A percentile compares a stretch with the other conserved stretches of the same genome.
These are phyloP conservation scores for Cutaneotrichosporon sp. DNA, from an alignment of 1,284 basidiomycete species.

Conservation along the genomic window DNA sequence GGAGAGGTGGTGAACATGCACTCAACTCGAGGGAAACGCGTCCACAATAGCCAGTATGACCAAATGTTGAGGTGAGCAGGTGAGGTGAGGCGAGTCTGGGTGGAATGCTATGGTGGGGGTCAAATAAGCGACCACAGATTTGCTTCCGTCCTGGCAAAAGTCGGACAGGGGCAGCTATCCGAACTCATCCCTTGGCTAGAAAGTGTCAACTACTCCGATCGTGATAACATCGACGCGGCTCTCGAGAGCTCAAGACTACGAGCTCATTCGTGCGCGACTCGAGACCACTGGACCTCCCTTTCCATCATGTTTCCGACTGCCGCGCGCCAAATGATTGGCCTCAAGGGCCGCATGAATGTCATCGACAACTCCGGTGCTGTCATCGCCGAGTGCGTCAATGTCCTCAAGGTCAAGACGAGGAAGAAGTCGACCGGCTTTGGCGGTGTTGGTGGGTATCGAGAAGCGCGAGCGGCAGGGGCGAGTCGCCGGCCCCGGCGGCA, in stretches of 20 bases:
- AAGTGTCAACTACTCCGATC: too few species aligned
- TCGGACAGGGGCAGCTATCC: neutral
- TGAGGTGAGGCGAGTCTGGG: too few species aligned
- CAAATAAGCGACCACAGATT: too few species aligned
- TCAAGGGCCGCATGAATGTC: conserved; percentile 86
- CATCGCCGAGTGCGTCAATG: conserved; percentile 93
- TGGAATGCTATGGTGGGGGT: too few species aligned
- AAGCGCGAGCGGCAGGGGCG: neutral
- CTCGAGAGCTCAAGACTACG: too few species aligned
- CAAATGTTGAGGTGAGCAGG: too few species aligned
- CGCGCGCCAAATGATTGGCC: conserved; percentile 68
- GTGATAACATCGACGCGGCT: neutral
- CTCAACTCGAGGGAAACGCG: too few species aligned
- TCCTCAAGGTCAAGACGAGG: conserved; percentile 81
- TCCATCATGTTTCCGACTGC: neutral
- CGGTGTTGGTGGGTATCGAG: conserved; percentile 52
- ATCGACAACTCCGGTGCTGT: conserved; percentile 99
- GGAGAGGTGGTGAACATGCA: neutral
- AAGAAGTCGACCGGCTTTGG: conserved; percentile 63
- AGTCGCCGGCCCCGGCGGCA: too few species aligned
- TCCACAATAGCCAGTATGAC: too few species aligned
- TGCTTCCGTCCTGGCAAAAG: conserved; percentile 11
- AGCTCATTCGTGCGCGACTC: neutral
- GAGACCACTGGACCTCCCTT: neutral
- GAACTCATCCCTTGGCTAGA: too few species aligned